phyloP scores from a whole-genome alignment of 1,139 yeast genomes.

The Diutina sp. region DNA sequence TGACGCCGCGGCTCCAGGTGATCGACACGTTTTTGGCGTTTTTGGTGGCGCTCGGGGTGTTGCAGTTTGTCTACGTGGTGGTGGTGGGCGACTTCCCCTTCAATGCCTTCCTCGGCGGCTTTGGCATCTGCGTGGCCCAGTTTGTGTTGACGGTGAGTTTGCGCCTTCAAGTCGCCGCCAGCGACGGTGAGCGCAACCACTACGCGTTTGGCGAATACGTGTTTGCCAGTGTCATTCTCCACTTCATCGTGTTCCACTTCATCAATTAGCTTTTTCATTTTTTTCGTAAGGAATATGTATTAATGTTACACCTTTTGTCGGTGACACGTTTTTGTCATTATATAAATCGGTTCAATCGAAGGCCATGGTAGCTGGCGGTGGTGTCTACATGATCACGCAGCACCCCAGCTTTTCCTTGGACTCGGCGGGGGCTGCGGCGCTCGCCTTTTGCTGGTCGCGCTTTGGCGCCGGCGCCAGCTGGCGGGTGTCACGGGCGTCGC shows the following conservation, averaged over 20 bases:
- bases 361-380: background rate
- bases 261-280: slow-evolving; percentile 42
- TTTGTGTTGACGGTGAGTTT: slow-evolving; percentile 76
- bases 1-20: slow-evolving; percentile 41
- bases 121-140: slow-evolving; percentile 87
- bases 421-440: slow-evolving; percentile 7
- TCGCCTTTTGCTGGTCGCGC: background rate
- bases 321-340: background rate
- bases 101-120: slow-evolving; percentile 93
- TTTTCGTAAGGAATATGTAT: background rate
- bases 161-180: slow-evolving; percentile 45
- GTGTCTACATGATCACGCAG: slow-evolving; percentile 26
- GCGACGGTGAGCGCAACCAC: slow-evolving; percentile 8
- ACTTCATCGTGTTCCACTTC: slow-evolving; percentile 83
- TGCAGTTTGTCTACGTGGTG: slow-evolving; percentile 69
- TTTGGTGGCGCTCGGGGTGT: slow-evolving; percentile 57
- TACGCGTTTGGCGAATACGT: slow-evolving; percentile 75
- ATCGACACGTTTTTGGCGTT: slow-evolving; percentile 72
- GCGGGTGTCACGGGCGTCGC: background rate
- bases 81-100: slow-evolving; percentile 87
- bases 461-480: slow-evolving; percentile 1
- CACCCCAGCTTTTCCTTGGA: slow-evolving; percentile 30
- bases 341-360: too few relatives aligned
- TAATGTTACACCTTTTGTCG: background rate
- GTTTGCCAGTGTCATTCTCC: slow-evolving; percentile 78